phyloP scores from a whole-genome alignment of 1,284 basidiomycete genomes.

The Gastroboletus turbinatus region DNA sequence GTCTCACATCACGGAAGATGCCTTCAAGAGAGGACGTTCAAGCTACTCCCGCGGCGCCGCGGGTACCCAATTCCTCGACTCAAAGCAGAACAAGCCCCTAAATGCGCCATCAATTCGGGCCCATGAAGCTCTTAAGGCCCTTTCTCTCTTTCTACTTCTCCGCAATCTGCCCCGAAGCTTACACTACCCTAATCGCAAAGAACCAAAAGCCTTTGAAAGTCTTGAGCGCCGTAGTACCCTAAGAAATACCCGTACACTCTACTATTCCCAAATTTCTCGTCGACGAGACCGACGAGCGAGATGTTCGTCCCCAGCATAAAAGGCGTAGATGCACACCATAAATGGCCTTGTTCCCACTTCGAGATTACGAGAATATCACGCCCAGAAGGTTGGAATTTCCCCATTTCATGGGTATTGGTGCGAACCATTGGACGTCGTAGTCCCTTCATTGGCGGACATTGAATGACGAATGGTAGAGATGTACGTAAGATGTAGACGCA shows the following conservation, averaged over 20 bases:
- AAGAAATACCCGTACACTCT: not conserved
- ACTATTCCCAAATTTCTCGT: not conserved
- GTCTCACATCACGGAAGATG: not conserved
- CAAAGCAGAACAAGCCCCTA: not conserved
- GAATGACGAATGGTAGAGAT: too few species aligned
- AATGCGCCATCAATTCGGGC: not conserved
- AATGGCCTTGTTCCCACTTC: not conserved
- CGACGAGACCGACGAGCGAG: not conserved
- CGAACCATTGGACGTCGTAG: too few species aligned
- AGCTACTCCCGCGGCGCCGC: not conserved
- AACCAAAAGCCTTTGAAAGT: not conserved
- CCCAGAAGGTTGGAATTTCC: too few species aligned
- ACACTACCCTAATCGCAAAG: not conserved
- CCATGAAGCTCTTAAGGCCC: slow-evolving; percentile 1
- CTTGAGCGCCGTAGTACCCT: not conserved
- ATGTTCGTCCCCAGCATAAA: slow-evolving; percentile 6
- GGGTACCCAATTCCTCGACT: too few species aligned
- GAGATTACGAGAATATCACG: not conserved
- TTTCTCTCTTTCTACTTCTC: not conserved
- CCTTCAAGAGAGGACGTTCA: not conserved
- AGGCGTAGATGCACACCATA: not conserved
- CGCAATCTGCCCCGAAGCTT: not conserved
- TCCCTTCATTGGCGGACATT: too few species aligned
- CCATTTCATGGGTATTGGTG: too few species aligned
- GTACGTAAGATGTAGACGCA: too few species aligned